Percentiles rank a stretch among this genome's conserved stretches.
phyloP scores from a whole-genome alignment of 1,139 yeast genomes.

The Yamadazyma diddensiae region DNA sequence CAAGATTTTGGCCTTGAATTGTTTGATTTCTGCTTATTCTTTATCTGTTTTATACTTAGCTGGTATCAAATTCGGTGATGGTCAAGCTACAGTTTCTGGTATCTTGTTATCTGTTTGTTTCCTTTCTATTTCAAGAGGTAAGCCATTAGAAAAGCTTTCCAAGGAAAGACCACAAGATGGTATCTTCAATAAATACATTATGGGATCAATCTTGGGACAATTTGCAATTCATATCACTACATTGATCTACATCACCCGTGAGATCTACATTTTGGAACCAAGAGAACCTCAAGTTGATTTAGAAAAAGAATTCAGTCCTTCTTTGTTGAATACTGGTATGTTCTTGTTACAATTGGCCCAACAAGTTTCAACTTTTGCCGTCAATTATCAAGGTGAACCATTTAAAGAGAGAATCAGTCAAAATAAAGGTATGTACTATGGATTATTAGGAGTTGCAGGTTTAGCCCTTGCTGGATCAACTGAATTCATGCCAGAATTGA shows the following conservation, averaged over 20 bases:
- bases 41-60: conserved; percentile 91
- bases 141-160: conserved; percentile 83
- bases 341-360: conserved; percentile 92
- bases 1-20: conserved; percentile 93
- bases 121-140: conserved; percentile 92
- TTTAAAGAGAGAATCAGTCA: conserved; percentile 88
- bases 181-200: conserved; percentile 87
- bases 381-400: conserved; percentile 96
- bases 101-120: conserved; percentile 89
- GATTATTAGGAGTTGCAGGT: conserved; percentile 85
- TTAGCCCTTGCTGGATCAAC: conserved; percentile 91
- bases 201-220: conserved; percentile 97
- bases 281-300: conserved; percentile 85
- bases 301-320: conserved; percentile 85
- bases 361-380: conserved; percentile 97
- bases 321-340: conserved; percentile 92
- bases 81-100: conserved; percentile 93
- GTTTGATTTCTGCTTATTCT: conserved; percentile 95
- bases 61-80: conserved; percentile 98
- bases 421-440: conserved; percentile 97
- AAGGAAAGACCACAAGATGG: conserved; percentile 98
- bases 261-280: conserved; percentile 86
- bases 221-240: conserved; percentile 89
- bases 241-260: conserved; percentile 75
- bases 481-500: conserved; percentile 91